These are phyloP conservation scores for Mycena sp. DNA, from an alignment of 1,284 basidiomycete genomes.

Conservation along the genomic window DNA sequence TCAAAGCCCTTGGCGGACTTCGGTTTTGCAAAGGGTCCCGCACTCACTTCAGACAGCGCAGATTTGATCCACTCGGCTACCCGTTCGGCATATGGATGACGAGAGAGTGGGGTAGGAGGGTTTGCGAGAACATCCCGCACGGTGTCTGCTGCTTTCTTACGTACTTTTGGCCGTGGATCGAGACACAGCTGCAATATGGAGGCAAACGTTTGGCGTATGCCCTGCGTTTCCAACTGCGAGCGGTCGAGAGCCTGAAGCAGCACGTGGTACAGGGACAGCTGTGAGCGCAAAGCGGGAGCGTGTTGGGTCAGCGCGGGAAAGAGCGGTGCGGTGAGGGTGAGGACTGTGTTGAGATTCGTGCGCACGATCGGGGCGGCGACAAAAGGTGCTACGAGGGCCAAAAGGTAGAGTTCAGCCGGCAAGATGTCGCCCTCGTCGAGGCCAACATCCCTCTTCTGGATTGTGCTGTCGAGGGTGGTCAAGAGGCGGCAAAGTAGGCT, in stretches of 20 bases:
- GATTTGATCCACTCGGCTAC: constrained; percentile 84
- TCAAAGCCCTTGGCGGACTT: constrained; percentile 69
- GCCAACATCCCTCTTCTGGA: constrained; percentile 69
- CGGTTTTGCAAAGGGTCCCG: constrained; percentile 66
- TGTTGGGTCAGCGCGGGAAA: constrained; percentile 74
- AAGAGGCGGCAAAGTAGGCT: constrained; percentile 92
- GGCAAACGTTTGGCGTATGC: constrained; percentile 80
- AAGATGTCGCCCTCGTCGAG: constrained; percentile 84
- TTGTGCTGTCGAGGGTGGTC: constrained; percentile 79
- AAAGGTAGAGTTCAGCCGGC: constrained; percentile 90
- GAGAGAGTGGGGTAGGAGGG: constrained; percentile 78
- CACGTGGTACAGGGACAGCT: constrained; percentile 77
- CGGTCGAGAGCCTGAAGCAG: constrained; percentile 75
- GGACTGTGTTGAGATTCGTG: constrained; percentile 68
- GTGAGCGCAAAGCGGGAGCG: constrained; percentile 78
- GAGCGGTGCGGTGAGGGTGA: constrained; percentile 81
- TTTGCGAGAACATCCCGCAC: constrained; percentile 79
- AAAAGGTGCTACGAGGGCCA: constrained; percentile 81
- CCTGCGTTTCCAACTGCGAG: constrained; percentile 73
- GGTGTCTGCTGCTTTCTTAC: constrained; percentile 90
- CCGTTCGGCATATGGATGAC: constrained; percentile 87
- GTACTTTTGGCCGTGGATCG: constrained; percentile 93
- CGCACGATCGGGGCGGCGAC: constrained; percentile 81
- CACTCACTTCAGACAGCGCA: constrained; percentile 73
- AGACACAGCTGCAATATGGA: constrained; percentile 84